A percentile compares a stretch with the other conserved stretches of the same genome.
phyloP scores from a whole-genome alignment of 2,329 filamentous ascomycete species.

The Lecanoromycetidae sp. region DNA sequence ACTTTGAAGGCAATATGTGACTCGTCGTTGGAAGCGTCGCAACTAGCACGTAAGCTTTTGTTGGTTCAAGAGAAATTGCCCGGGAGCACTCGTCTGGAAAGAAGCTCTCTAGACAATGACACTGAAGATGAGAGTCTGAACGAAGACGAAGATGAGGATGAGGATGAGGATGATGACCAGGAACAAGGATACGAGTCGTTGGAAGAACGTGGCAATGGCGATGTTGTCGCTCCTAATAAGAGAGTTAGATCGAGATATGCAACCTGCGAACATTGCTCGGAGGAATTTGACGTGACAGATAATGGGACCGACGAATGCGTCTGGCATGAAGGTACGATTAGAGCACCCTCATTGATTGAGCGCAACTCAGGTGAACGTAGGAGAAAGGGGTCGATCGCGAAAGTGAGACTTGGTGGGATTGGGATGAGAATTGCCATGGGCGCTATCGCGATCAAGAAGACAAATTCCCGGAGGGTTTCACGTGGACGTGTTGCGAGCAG shows the following conservation, averaged over 20 bases:
- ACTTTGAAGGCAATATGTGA: not conserved
- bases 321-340: slow-evolving; percentile 4
- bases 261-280: slow-evolving; percentile 1
- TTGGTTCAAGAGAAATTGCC: not conserved
- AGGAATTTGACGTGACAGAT: slow-evolving; percentile 7
- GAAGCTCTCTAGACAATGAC: too few species aligned
- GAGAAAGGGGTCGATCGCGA: not conserved
- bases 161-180: not conserved
- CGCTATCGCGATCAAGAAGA: slow-evolving; percentile 1
- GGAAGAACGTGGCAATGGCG: not conserved
- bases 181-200: not conserved
- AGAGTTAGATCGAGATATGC: slow-evolving; percentile 4
- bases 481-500: not conserved
- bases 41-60: not conserved
- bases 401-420: slow-evolving; percentile 1
- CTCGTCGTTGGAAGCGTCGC: not conserved
- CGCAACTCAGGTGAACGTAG: not conserved
- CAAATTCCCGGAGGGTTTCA: slow-evolving; percentile 2
- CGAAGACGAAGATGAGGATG: not conserved
- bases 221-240: not conserved
- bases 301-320: not conserved
- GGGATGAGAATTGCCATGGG: slow-evolving; percentile 4
- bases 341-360: not conserved
- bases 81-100: not conserved
- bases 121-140: too few species aligned